Percentiles rank a stretch among this genome's conserved stretches.
Conservation (phyloP, 345 rosid genomes). For the Moricandia moricandioides region DNA sequence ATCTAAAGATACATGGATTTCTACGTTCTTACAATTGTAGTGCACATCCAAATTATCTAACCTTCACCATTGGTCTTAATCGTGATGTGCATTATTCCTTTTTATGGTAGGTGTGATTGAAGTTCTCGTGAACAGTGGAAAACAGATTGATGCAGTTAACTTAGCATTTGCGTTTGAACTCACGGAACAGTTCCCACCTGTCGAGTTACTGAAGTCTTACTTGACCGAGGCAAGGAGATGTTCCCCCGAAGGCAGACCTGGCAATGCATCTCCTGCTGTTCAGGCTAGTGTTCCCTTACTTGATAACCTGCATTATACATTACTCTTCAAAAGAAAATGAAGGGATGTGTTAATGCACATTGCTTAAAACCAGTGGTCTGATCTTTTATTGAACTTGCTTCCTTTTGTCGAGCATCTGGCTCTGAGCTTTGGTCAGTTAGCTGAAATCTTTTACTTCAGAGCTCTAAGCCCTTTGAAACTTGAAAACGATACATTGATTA, state of each 20-base stretch:
- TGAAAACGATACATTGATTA: neutral
- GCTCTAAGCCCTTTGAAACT: neutral
- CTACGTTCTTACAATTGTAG: neutral
- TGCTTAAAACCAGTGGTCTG: neutral
- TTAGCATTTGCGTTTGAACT: constrained; percentile 94
- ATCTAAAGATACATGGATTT: neutral
- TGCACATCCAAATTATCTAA: constrained; percentile 8
- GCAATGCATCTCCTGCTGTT: constrained; percentile 53
- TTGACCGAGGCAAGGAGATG: constrained; percentile 73
- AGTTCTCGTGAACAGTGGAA: constrained; percentile 78
- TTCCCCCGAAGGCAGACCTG: constrained; percentile 63
- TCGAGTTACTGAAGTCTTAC: constrained; percentile 74
- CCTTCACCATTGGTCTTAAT: constrained; percentile 15
- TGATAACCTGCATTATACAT: neutral
- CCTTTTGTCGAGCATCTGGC: constrained; percentile 9
- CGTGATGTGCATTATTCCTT: neutral
- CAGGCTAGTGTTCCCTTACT: constrained; percentile 50
- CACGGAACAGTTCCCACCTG: constrained; percentile 77
- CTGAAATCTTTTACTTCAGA: neutral
- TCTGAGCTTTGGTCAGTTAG: neutral
- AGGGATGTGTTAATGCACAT: neutral
- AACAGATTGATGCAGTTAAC: constrained; percentile 97
- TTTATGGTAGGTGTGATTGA: constrained; percentile 65
- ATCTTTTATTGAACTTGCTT: neutral
- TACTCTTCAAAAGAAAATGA: neutral